phyloP scores from a whole-genome alignment of 2,329 filamentous ascomycete species.

The Thielaviopsis musarum region DNA sequence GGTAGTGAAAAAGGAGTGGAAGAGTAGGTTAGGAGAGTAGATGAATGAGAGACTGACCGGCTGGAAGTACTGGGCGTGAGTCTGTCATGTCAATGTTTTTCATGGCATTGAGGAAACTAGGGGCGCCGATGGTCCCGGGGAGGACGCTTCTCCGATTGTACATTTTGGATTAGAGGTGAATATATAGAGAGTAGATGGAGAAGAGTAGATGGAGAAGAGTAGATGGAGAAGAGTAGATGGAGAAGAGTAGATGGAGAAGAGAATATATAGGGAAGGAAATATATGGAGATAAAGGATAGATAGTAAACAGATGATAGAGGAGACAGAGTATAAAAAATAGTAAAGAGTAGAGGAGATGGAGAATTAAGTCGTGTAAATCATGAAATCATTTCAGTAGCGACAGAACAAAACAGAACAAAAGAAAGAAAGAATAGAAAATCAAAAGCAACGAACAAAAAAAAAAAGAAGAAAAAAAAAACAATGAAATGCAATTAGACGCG shows the following conservation, averaged over 20 bases:
- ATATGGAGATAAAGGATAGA: too few relatives aligned
- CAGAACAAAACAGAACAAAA: too few relatives aligned
- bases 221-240: neutral
- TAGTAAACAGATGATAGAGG: too few relatives aligned
- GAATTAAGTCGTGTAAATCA: too few relatives aligned
- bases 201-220: neutral
- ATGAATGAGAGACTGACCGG: constrained; percentile 19
- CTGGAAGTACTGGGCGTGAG: constrained; percentile 62
- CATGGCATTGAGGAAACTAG: constrained; percentile 56
- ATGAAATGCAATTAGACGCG: too few relatives aligned
- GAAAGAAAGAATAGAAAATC: too few relatives aligned
- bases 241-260: neutral
- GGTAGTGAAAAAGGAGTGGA: neutral
- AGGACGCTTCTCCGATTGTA: constrained; percentile 26
- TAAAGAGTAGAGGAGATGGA: neutral
- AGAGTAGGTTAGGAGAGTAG: neutral
- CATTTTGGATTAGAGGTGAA: constrained; percentile 19
- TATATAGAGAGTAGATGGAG: neutral
- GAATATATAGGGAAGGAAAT: too few relatives aligned
- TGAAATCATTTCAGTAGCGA: too few relatives aligned
- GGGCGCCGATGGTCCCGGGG: constrained; percentile 18
- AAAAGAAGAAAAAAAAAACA: too few relatives aligned
- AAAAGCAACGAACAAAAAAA: too few relatives aligned
- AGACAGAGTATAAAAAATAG: neutral
- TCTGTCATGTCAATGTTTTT: constrained; percentile 68